Evolutionary conservation across 2,329 filamentous ascomycete species (phyloP), one percentile per base, ranked within the genome.

Genomic region (Paramyrothecium sp.): DNA sequence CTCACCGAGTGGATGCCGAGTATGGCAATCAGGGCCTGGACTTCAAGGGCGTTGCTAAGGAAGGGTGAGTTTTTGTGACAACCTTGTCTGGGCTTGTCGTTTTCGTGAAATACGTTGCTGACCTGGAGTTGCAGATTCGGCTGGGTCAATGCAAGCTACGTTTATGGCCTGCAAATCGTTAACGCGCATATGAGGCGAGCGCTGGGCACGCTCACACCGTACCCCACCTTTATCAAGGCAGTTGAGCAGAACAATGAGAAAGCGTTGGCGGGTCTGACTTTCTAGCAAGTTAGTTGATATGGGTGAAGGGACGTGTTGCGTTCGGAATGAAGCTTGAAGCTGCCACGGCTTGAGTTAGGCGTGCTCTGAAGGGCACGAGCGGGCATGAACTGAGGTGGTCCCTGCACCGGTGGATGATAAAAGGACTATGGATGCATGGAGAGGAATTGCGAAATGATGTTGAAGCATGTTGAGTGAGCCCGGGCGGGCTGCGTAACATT

Each of bases 121-220:
- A 76, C 65, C 51, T 7, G 11, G 34, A 54, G 58, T 26, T 57
- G 53, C 69, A 97, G 94, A 57, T 99, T 99, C 70, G 95, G 94
- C 54, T 99, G 95, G 95, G 95, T 98, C 68, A 99, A 99, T 71
- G 94, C 95, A 67, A 97, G 93, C 71, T 99, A 96, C 72, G 90
- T 98, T 57, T 96, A 96, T 69, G 95, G 94, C 46, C 81, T 98
- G 59, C 89, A 93, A 63, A 90, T 97, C 64, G 82, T 97, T 59
- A 93, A 90, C 66, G 89, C 91, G 33, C 92, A 97, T 74, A 93
- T 95, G 86, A 87, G 89, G 71, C 89, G 93, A 66, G 92, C 94
- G 1, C 81, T 99, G 44, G 94, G 93, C 56, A 90, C 92, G 7
- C 81, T 96, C 65, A 97, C 93, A 3, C 89, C 90, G 2, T 98